Conservation (phyloP, 2,329 filamentous ascomycete genomes). For the Bertia moriformis region DNA sequence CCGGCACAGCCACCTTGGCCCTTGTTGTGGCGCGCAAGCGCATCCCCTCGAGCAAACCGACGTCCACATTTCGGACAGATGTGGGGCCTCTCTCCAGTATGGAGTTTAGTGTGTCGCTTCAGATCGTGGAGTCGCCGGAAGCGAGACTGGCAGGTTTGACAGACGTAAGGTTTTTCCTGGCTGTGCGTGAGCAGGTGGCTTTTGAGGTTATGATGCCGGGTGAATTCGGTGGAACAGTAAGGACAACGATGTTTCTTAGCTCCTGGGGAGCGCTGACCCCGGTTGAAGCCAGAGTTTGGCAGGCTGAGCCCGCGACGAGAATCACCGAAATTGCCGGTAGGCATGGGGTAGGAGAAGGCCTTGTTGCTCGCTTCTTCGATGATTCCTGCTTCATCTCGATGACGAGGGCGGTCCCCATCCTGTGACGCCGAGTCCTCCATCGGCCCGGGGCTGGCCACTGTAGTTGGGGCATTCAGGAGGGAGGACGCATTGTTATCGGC, state of each 20-base stretch:
- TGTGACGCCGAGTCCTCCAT: constrained; percentile 1
- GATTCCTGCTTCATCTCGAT: not conserved
- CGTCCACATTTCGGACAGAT: constrained; percentile 89
- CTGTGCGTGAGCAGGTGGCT: constrained; percentile 94
- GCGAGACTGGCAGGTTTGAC: constrained; percentile 79
- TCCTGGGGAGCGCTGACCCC: not conserved
- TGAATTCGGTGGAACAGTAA: constrained; percentile 93
- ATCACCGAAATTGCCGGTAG: not conserved
- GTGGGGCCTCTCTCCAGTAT: constrained; percentile 90
- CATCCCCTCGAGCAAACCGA: constrained; percentile 89
- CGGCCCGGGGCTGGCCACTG: not conserved
- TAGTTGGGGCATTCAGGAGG: not conserved
- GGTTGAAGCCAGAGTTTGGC: not conserved
- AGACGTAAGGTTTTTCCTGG: constrained; percentile 94
- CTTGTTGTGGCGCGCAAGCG: constrained; percentile 85
- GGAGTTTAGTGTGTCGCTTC: constrained; percentile 89
- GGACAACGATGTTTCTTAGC: constrained; percentile 87
- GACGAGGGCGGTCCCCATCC: not conserved
- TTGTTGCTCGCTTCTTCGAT: not conserved
- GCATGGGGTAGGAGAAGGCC: constrained; percentile 1
- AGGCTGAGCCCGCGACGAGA: not conserved
- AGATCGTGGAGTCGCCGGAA: constrained; percentile 88
- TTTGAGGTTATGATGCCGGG: constrained; percentile 91
- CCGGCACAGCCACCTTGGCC: constrained; percentile 91
- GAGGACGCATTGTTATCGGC: not conserved